phyloP scores from a whole-genome alignment of 805 yeast species.

The Candida tammaniensis region DNA sequence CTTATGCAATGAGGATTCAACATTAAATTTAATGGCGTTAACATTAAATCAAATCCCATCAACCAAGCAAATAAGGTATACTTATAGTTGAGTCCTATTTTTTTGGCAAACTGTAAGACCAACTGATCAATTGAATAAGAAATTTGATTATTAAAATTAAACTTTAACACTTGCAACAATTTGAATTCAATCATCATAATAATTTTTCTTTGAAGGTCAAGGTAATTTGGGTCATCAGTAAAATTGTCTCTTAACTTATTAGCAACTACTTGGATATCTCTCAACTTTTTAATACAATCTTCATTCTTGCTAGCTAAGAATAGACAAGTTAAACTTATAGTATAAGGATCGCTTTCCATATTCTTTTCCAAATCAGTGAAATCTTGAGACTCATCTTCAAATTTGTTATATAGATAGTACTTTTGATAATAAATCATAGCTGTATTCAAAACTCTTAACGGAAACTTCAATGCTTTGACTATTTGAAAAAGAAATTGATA shows the following conservation, averaged over 20 bases:
- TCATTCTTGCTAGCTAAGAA: conserved; percentile 75
- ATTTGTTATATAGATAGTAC: conserved; percentile 61
- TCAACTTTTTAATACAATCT: conserved; percentile 75
- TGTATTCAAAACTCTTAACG: conserved; percentile 65
- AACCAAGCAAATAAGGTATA: conserved; percentile 18
- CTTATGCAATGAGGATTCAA: conserved; percentile 78
- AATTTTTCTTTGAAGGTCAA: conserved; percentile 56
- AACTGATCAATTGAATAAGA: conserved; percentile 54
- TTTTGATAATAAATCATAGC: conserved; percentile 74
- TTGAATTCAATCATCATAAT: conserved; percentile 65
- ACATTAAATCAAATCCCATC: conserved; percentile 69
- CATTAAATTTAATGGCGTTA: conserved; percentile 64
- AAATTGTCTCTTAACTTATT: conserved; percentile 34
- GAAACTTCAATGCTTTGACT: conserved; percentile 56
- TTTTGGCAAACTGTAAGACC: conserved; percentile 59
- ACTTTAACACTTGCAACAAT: conserved; percentile 71
- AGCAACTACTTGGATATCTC: conserved; percentile 56
- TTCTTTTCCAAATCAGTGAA: conserved; percentile 30
- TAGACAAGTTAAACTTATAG: conserved; percentile 67
- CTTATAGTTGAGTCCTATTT: conserved; percentile 38
- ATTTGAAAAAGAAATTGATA: conserved; percentile 54
- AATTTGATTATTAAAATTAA: conserved; percentile 64
- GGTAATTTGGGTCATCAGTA: conserved; percentile 20
- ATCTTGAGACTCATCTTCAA: conserved; percentile 33
- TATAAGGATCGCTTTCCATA: conserved; percentile 45